Evolutionary conservation across 1,284 basidiomycete genomes (phyloP), one percentile per base, ranked within the genome.

Genomic region (Cryptococcus sp.): DNA sequence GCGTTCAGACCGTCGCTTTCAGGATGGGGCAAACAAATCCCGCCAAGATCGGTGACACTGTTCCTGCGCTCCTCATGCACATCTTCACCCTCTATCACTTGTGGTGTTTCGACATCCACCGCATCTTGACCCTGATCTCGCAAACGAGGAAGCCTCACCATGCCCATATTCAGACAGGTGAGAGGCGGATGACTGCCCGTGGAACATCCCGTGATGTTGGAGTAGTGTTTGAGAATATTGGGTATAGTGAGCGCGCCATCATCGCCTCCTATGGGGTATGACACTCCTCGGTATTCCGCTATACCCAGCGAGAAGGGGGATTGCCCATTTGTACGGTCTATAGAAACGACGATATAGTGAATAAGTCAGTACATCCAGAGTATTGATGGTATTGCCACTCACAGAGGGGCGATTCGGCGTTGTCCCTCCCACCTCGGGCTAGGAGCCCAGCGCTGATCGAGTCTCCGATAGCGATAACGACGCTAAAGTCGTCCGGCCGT

Each of bases 391-490:
- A 40, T 37, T 57, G 43, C n/a, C 38, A 17, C 38, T 47, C 46
- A 44, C 20, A 26, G 29, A n/a, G 26, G 29, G 20, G 20, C 11
- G 17, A 7, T 25, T 37, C 15, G 48, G 20, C 53, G 50, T 34
- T 34, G 13, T 55, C 46, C 52, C 58, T 50, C 22, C 50, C 37
- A 17, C 58, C 47, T 39, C 65, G 62, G 5, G 77, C 77, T 37
- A 79, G 69, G 8, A 76, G 59, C 0, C 70, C 79, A 4, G 78
- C 79, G 0, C 77, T 75, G 61, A 80, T 78, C 1, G 73, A 76
- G 57, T 80, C 79, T 1, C 79, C 79, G 17, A 79, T 29, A 8
- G 77, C 78, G 69, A 78, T 75, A 40, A 77, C 61, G 20, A 77
- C 72, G 15, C 62, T 63, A 52, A 79, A 73, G 48, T 78, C 75